phyloP scores from a whole-genome alignment of 1,284 basidiomycete genomes.

The Trametes sp. region DNA sequence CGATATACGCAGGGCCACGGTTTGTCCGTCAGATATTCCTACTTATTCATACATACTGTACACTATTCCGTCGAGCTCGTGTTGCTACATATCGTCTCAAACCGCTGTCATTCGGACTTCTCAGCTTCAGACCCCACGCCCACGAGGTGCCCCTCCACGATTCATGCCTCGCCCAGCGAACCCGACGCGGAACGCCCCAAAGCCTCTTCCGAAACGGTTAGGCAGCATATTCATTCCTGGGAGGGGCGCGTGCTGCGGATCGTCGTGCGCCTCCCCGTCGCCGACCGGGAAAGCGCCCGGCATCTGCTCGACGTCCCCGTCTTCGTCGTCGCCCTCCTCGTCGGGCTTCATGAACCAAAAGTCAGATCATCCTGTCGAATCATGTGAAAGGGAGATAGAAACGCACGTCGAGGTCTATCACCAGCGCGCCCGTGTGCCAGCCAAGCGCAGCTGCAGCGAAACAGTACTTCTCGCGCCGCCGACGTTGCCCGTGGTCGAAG shows the following conservation, averaged over 20 bases:
- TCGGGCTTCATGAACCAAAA: slow-evolving; percentile 20
- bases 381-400: neutral
- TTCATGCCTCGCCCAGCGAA: slow-evolving; percentile 29
- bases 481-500: slow-evolving; percentile 66
- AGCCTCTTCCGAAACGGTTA: slow-evolving; percentile 12
- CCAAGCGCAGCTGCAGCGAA: slow-evolving; percentile 82
- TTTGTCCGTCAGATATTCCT: too few relatives aligned
- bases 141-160: slow-evolving; percentile 4
- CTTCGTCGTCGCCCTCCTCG: slow-evolving; percentile 20
- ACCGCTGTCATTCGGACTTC: too few relatives aligned
- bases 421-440: slow-evolving; percentile 89
- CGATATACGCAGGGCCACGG: too few relatives aligned
- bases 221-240: slow-evolving; percentile 18
- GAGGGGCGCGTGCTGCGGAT: neutral
- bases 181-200: slow-evolving; percentile 25
- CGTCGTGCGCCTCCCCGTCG: neutral
- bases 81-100: too few relatives aligned
- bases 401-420: slow-evolving; percentile 77
- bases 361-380: neutral
- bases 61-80: neutral
- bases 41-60: neutral
- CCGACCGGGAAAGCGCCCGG: slow-evolving; percentile 24
- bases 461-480: slow-evolving; percentile 68
- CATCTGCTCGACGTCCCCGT: slow-evolving; percentile 16
- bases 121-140: neutral